Evolutionary conservation across 768 basidiomycete genomes (phyloP).

Genomic region (Pisolithus albus): DNA sequence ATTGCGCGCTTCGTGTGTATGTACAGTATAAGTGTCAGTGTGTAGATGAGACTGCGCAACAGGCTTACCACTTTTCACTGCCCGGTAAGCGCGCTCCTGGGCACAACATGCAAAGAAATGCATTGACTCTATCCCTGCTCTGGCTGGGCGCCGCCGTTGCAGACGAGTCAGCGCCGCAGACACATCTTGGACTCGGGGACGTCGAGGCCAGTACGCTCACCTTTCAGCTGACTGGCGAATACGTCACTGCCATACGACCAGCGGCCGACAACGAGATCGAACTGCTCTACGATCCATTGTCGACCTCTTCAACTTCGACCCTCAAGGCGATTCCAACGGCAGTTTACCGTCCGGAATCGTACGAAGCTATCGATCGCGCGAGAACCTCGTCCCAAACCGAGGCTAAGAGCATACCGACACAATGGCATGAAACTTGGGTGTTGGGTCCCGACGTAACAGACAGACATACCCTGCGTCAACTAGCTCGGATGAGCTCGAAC

Average conservation of each 20-base stretch:
- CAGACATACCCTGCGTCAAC: conserved; percentile 68
- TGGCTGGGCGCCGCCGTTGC: no score
- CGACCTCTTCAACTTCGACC: conserved; percentile 12
- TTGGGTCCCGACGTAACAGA: conserved; percentile 76
- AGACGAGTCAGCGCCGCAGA: no score
- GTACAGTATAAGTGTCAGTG: no score
- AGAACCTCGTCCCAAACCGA: conserved; percentile 45
- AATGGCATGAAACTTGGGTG: conserved; percentile 65
- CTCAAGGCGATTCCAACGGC: conserved; percentile 47
- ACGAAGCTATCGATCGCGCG: conserved; percentile 43
- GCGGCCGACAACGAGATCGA: conserved; percentile 3
- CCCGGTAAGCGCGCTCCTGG: no score
- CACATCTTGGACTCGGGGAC: no score
- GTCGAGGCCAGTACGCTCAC: conserved; percentile 7
- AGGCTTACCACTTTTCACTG: no score
- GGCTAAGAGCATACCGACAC: conserved; percentile 43
- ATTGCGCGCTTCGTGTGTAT: neutral
- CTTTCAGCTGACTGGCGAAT: conserved; percentile 19
- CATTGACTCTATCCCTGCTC: no score
- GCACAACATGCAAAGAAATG: no score
- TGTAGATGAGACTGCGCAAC: no score
- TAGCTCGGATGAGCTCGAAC: conserved; percentile 85
- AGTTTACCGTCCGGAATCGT: conserved; percentile 54
- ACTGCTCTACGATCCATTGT: conserved; percentile 6
- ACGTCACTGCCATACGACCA: neutral